Percentiles rank a stretch among this genome's conserved stretches.
Conservation (phyloP, 2,329 filamentous ascomycete species). For the Talaromyces piceae region DNA sequence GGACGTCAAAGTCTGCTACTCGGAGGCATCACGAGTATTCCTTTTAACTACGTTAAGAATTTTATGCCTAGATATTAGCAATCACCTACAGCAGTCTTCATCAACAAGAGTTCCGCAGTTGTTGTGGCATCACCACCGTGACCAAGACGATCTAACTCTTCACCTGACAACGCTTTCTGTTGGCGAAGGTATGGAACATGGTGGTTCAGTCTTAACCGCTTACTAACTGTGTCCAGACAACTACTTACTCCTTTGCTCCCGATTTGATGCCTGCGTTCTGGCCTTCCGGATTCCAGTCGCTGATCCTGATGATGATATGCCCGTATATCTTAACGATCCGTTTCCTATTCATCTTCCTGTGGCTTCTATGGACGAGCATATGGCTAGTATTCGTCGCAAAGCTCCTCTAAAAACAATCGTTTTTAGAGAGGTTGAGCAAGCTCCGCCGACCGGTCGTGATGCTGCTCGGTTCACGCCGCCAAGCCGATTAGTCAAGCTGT, state of each 20-base stretch:
- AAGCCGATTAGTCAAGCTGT: constrained; percentile 29
- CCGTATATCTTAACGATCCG: constrained; percentile 25
- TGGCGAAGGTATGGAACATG: constrained; percentile 22
- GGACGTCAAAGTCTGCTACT: constrained; percentile 41
- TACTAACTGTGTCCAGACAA: constrained; percentile 21
- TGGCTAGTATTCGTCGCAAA: constrained; percentile 5
- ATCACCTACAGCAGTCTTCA: constrained; percentile 17
- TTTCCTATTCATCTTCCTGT: constrained; percentile 25
- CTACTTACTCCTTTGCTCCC: constrained; percentile 35
- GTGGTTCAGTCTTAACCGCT: not conserved
- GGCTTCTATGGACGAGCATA: constrained; percentile 8
- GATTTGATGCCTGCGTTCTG: constrained; percentile 26
- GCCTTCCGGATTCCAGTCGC: constrained; percentile 24
- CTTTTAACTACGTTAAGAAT: constrained; percentile 49
- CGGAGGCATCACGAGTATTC: constrained; percentile 38
- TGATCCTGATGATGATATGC: constrained; percentile 17
- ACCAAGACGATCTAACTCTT: constrained; percentile 47
- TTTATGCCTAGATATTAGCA: constrained; percentile 36
- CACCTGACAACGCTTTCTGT: constrained; percentile 28
- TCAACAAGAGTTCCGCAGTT: constrained; percentile 33
- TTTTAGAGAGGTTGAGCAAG: constrained; percentile 26
- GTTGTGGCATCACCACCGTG: constrained; percentile 49
- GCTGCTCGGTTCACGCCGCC: constrained; percentile 15
- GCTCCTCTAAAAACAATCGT: constrained; percentile 24
- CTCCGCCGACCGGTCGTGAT: constrained; percentile 13